phyloP scores from a whole-genome alignment of 768 basidiomycete genomes.

The Royoungia palumana region DNA sequence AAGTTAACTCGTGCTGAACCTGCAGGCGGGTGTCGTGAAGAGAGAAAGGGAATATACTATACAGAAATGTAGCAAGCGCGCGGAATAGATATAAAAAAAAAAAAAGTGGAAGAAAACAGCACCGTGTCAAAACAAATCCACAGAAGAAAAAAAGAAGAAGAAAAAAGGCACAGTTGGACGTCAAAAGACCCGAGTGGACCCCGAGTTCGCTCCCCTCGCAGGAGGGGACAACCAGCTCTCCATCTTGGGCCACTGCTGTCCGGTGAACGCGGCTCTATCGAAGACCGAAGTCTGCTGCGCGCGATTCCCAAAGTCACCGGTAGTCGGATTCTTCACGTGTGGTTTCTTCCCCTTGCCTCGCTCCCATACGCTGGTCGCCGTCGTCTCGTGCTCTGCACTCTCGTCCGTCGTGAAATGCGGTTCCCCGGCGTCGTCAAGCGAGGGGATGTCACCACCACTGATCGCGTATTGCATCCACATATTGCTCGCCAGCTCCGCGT shows the following conservation, averaged over 20 bases:
- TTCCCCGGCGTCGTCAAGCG: constrained; percentile 4
- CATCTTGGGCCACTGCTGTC: constrained; percentile 35
- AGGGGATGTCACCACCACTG: constrained; percentile 22
- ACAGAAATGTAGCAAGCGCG: constrained; percentile 18
- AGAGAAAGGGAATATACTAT: constrained; percentile 16
- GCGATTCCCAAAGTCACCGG: constrained; percentile 21
- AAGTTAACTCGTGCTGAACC: constrained; percentile 32
- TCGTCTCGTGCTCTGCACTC: constrained; percentile 1
- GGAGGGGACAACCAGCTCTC: constrained; percentile 32
- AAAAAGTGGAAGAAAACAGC: background rate
- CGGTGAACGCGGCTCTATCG: constrained; percentile 27
- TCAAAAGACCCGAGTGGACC: constrained; percentile 32
- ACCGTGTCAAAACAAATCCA: background rate
- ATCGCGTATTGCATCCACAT: constrained; percentile 33
- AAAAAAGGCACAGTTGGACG: background rate
- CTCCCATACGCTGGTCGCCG: constrained; percentile 17
- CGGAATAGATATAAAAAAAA: constrained; percentile 4
- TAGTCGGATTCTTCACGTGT: constrained; percentile 2
- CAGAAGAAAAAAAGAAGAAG: background rate
- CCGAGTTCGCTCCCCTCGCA: constrained; percentile 29
- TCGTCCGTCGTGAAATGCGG: constrained; percentile 1
- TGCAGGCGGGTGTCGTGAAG: constrained; percentile 17
- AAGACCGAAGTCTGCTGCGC: constrained; percentile 23
- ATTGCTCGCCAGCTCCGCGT: constrained; percentile 14
- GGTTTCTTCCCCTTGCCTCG: constrained; percentile 23